Conservation (phyloP, 2,329 filamentous ascomycete genomes). For the Stylonectria norvegica region DNA sequence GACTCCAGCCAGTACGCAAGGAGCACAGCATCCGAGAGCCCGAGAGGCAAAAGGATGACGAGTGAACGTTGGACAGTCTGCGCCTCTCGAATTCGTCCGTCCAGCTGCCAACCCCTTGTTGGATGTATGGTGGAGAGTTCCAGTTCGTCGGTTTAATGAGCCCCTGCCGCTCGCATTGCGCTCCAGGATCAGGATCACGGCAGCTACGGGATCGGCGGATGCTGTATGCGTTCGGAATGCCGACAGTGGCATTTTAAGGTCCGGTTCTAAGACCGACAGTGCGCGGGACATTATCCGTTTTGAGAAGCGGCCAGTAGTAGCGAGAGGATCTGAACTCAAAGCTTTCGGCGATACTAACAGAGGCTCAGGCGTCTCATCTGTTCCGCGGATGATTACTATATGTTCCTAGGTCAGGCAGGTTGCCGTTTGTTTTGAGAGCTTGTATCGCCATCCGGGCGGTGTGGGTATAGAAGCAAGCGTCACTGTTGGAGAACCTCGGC, state of each 20-base stretch:
- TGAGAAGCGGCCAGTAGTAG: slow-evolving; percentile 13
- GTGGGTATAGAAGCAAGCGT: not conserved
- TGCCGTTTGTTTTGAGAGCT: not conserved
- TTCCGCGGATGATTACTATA: not conserved
- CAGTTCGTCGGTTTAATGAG: not conserved
- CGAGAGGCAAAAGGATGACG: not conserved
- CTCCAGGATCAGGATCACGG: not conserved
- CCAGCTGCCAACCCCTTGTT: not conserved
- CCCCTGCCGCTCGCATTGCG: not conserved
- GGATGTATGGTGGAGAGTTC: not conserved
- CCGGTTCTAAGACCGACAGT: slow-evolving; percentile 9
- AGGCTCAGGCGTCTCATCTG: not conserved
- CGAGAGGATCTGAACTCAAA: slow-evolving; percentile 7
- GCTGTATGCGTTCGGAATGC: not conserved
- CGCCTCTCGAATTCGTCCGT: not conserved
- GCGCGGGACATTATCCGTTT: slow-evolving; percentile 18
- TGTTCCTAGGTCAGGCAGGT: not conserved
- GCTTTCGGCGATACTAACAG: slow-evolving; percentile 17
- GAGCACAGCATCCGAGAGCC: not conserved
- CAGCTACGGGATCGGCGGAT: slow-evolving; percentile 5
- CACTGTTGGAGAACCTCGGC: no score
- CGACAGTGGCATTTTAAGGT: slow-evolving; percentile 14
- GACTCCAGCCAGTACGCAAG: not conserved
- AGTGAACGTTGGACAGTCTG: not conserved
- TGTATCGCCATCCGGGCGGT: not conserved